Evolutionary conservation across 2,329 filamentous ascomycete species (phyloP), one percentile per base, ranked within the genome.

Genomic region (Corinectria fuckeliana): DNA sequence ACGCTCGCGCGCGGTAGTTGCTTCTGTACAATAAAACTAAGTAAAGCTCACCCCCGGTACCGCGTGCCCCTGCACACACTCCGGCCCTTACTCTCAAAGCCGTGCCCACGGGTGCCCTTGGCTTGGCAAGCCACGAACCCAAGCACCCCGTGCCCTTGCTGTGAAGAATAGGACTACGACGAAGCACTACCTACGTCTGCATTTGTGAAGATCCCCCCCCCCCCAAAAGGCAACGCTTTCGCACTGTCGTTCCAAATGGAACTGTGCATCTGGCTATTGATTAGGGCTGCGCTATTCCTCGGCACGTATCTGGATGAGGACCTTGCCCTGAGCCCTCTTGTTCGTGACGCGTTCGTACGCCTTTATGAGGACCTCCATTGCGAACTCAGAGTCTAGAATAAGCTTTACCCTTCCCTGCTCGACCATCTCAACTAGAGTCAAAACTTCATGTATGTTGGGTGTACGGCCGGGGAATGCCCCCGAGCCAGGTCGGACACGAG

Each of bases 401-500:
- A 56, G 30, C 44, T 50, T 50, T 14, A 56, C 36, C 45, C 30
- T 56, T 49, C 53, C 53, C 25, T 56, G 53, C 32, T 56, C 9
- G 25, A 56, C 53, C 44, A 56, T 50, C 45, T 56, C 45, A 28
- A 50, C 32, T n/a, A 56, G 38, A 39, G 30, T 50, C 34, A 56
- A 34, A 56, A 56, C 53, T 23, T 42, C 44, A 13, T 38, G 32
- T 25, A 56, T 50, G 20, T 56, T 42, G 21, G 53, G 45, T 56
- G 34, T 50, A 56, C n/a, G 44, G 32, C 21, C 53, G 45, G 32
- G 53, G 53, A 42, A 50, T 36, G 47, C 53, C 53, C 14, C 53
- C 45, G 25, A 56, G 53, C 53, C 53, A 56, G 30, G 53, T 56
- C 45, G 53, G 53, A 56, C 45, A 41, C 44, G 34, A 56, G 23